Base-by-base conservation (phyloP, 2,329 filamentous ascomycete species). In the Aureobasidium sp. region DNA sequence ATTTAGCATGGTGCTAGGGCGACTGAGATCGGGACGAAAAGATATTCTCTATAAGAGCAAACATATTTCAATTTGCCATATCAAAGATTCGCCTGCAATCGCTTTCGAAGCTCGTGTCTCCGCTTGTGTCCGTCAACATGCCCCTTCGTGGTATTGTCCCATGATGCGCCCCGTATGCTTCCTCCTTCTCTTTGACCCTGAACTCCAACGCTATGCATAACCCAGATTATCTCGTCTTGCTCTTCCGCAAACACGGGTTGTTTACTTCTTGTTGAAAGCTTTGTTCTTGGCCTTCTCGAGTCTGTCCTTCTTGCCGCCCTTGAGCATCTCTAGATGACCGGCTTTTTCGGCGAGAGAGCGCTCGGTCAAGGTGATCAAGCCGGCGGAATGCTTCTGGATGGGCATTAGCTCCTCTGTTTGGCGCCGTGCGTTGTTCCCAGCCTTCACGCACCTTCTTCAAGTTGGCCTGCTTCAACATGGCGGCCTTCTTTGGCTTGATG, bases 261-360 rank as follows among this genome's bases (percentile, higher is more conserved):
- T 40, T 31, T 49, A 58, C 31, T 58, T 58, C 55, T 43, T 58
- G 43, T 38, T 55, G 37, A 33, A 25, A 15, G 31, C 43, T 25
- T 47, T 58, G 51, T 55, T 55, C 27, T 57, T 51, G 11, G 42
- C 57, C 45, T 60, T 60, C 33, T 62, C 58, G 9, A 47, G 55
- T 66, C 73, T 77, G 62, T 82, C 78, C 73, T 82, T 86, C 79
- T 87, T 88, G 13, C 84, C 85, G 2, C 85, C 84, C 61, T 78
- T 78, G 68, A 89, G 71, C 68, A 89, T 69, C 71, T 90, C 86
- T 68, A 89, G 68, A 78, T 90, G 86, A 15, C 86, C 87, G 5
- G 85, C 86, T 67, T 83, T 83, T 63, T 83, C 77, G 13, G 85
- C 86, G 10, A 89, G 77, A 64, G 79, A 81, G 63, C 81, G 81